Percentiles rank a stretch among this genome's conserved stretches.
Conservation (phyloP, 2,329 filamentous ascomycete species). For the Diaporthe caulivora region DNA sequence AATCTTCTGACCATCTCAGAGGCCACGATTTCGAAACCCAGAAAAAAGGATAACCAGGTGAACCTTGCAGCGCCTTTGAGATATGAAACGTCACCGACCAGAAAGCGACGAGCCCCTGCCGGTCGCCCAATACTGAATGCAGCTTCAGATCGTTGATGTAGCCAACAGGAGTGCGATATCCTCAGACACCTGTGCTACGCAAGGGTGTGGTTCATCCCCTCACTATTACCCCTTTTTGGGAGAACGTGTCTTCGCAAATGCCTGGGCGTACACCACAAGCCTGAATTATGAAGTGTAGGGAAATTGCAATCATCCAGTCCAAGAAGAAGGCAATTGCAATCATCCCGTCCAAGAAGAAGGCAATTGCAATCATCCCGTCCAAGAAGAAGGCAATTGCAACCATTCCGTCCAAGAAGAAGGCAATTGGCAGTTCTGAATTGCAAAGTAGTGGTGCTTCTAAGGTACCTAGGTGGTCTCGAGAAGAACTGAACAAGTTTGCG, state of each 20-base stretch:
- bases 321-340: not conserved
- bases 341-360: not conserved
- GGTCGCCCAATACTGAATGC: too few relatives aligned
- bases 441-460: not conserved
- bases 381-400: not conserved
- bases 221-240: not conserved
- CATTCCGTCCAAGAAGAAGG: not conserved
- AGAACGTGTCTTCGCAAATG: not conserved
- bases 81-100: too few relatives aligned
- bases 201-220: not conserved
- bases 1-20: not conserved
- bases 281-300: not conserved
- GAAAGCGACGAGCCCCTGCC: too few relatives aligned
- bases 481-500: not conserved
- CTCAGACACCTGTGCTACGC: not conserved
- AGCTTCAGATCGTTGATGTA: not conserved
- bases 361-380: not conserved
- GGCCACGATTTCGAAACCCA: not conserved
- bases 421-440: not conserved
- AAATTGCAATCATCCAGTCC: not conserved
- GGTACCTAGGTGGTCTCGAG: not conserved
- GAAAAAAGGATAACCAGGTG: accelerated
- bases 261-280: not conserved
- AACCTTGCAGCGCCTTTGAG: accelerated
- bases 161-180: not conserved